A percentile compares a stretch with the other conserved stretches of the same genome.
Evolutionary conservation across 2,329 filamentous ascomycete species (phyloP).

Genomic region (Apiospora rasikravindrae): DNA sequence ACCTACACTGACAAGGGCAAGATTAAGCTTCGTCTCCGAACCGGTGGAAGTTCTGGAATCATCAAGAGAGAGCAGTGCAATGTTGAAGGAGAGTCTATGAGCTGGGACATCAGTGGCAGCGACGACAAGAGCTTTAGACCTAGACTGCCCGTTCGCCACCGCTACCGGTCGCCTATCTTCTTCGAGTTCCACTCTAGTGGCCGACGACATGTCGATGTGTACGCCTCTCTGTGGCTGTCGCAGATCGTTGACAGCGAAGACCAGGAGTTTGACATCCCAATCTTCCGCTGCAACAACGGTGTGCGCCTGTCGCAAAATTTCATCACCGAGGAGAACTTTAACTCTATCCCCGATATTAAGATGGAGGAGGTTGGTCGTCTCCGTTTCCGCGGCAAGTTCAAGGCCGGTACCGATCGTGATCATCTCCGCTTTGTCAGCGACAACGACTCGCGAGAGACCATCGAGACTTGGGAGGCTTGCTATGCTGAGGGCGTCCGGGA

Average conservation of each 20-base stretch:
- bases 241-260: slow-evolving; percentile 83
- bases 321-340: slow-evolving; percentile 79
- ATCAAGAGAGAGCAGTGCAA: slow-evolving; percentile 69
- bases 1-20: slow-evolving; percentile 61
- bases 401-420: slow-evolving; percentile 85
- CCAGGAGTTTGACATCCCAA: slow-evolving; percentile 80
- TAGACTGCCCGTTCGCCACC: slow-evolving; percentile 84
- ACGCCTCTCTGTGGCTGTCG: slow-evolving; percentile 84
- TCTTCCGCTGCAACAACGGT: slow-evolving; percentile 82
- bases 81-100: slow-evolving; percentile 59
- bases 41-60: slow-evolving; percentile 80
- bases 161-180: slow-evolving; percentile 87
- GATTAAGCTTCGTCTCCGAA: slow-evolving; percentile 79
- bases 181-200: slow-evolving; percentile 80
- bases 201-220: slow-evolving; percentile 74
- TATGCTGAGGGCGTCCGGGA: slow-evolving; percentile 82
- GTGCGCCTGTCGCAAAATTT: slow-evolving; percentile 88
- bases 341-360: slow-evolving; percentile 73
- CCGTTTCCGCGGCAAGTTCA: slow-evolving; percentile 81
- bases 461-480: slow-evolving; percentile 93
- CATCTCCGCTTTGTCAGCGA: slow-evolving; percentile 84
- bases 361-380: slow-evolving; percentile 82
- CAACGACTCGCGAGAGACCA: slow-evolving; percentile 90
- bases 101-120: slow-evolving; percentile 53
- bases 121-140: slow-evolving; percentile 51